Evolutionary conservation across 345 rosid species (phyloP).

Genomic region (Lumnitzera littorea): DNA sequence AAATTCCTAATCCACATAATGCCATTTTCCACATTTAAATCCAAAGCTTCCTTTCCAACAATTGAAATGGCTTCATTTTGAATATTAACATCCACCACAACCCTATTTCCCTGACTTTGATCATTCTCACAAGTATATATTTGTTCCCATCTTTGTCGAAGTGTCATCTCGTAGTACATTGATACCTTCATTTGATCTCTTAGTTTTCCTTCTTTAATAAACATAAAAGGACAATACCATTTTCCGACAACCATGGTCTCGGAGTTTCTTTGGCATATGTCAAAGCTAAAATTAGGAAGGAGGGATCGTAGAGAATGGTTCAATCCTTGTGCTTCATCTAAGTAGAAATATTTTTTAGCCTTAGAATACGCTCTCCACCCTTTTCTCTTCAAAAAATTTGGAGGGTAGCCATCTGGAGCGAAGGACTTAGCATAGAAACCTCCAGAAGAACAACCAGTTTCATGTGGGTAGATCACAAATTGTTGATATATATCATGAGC

Average conservation of each 20-base stretch:
- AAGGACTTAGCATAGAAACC: slow-evolving; percentile 36
- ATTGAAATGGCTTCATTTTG: slow-evolving; percentile 26
- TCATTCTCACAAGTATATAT: slow-evolving; percentile 27
- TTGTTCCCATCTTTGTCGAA: slow-evolving; percentile 51
- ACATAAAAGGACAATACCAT: slow-evolving; percentile 75
- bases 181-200: slow-evolving; percentile 35
- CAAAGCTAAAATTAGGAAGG: slow-evolving; percentile 35
- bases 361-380: slow-evolving; percentile 36
- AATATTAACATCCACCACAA: slow-evolving; percentile 22
- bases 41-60: slow-evolving; percentile 17
- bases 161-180: slow-evolving; percentile 42
- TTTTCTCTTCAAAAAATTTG: slow-evolving; percentile 32
- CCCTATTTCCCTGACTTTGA: slow-evolving; percentile 1
- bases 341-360: slow-evolving; percentile 14
- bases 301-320: slow-evolving; percentile 21
- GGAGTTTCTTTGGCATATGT: slow-evolving; percentile 7
- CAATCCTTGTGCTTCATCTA: slow-evolving; percentile 50
- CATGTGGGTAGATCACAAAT: slow-evolving; percentile 16
- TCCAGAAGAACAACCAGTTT: background rate
- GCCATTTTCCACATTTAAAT: slow-evolving; percentile 14
- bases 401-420: slow-evolving; percentile 39
- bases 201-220: slow-evolving; percentile 30
- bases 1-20: slow-evolving; percentile 28
- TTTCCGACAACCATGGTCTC: slow-evolving; percentile 29
- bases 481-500: slow-evolving; percentile 25